Evolutionary conservation across 176 grass and related monocot genomes (phyloP).

Genomic region (Aegilops sharonensis): DNA sequence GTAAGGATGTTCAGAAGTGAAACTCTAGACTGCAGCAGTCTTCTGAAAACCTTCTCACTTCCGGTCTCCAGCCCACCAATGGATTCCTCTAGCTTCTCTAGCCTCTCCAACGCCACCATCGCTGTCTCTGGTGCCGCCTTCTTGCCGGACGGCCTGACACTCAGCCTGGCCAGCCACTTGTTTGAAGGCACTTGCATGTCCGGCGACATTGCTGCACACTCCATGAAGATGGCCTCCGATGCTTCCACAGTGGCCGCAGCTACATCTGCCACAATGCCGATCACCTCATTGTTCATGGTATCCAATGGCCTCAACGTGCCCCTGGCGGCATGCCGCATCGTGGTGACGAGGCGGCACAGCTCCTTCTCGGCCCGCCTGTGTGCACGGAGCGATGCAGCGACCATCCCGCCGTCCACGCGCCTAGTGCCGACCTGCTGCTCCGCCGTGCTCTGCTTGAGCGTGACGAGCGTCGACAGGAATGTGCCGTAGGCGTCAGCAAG

Average conservation of each 20-base stretch:
- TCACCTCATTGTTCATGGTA: neutral
- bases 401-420: slow-evolving; percentile 27
- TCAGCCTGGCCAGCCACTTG: slow-evolving; percentile 28
- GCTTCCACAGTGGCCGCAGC: slow-evolving; percentile 27
- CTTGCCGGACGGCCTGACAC: neutral
- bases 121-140: slow-evolving; percentile 20
- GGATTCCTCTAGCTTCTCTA: neutral
- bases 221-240: slow-evolving; percentile 30
- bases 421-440: slow-evolving; percentile 31
- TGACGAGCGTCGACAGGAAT: slow-evolving; percentile 39
- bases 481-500: slow-evolving; percentile 67
- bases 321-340: slow-evolving; percentile 32
- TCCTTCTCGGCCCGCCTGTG: slow-evolving; percentile 40
- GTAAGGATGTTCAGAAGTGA: slow-evolving; percentile 16
- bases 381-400: slow-evolving; percentile 22
- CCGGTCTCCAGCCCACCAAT: neutral
- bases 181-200: neutral
- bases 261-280: slow-evolving; percentile 15
- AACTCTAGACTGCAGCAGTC: slow-evolving; percentile 15
- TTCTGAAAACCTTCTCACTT: slow-evolving; percentile 3
- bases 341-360: slow-evolving; percentile 30
- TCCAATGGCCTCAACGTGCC: neutral
- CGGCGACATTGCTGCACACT: slow-evolving; percentile 28
- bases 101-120: slow-evolving; percentile 6
- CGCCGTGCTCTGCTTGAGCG: slow-evolving; percentile 31